Conservation (phyloP, 495 filamentous ascomycete species). For the Friedmanniomyces endolithicus region DNA sequence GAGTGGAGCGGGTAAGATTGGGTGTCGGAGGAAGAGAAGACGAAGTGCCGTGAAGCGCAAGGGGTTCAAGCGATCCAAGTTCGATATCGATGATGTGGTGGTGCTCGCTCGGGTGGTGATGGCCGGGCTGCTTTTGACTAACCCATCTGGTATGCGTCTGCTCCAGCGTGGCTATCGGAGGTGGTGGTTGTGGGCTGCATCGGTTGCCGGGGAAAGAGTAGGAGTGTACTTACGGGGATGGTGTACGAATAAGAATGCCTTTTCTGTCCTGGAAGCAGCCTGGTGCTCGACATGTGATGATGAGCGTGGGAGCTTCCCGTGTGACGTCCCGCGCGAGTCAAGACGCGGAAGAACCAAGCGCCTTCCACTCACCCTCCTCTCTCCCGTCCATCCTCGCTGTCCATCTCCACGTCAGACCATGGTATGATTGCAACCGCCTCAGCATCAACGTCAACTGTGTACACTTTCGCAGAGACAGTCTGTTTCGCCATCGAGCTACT, state of each 20-base stretch:
- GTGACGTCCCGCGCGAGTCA: too few species aligned
- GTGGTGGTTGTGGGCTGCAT: neutral
- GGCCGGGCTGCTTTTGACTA: neutral
- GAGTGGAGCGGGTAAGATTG: neutral
- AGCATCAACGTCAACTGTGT: too few species aligned
- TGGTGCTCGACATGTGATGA: neutral
- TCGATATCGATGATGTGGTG: slow-evolving; percentile 7
- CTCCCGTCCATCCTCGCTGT: too few species aligned
- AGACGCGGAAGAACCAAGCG: too few species aligned
- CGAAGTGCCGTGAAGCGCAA: neutral
- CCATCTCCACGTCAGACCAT: too few species aligned
- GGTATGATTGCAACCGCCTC: too few species aligned
- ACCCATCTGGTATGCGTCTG: neutral
- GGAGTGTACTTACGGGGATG: neutral
- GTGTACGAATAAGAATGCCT: neutral
- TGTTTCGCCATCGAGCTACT: too few species aligned
- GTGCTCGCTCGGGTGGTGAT: neutral
- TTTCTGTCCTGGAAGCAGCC: neutral
- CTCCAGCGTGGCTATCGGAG: neutral
- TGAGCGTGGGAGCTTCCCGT: too few species aligned
- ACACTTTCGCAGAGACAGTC: too few species aligned
- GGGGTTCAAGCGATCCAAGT: slow-evolving; percentile 2
- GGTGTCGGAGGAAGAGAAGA: neutral
- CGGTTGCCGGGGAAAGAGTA: neutral
- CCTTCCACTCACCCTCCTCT: too few species aligned